Base-by-base conservation (phyloP, 2,329 filamentous ascomycete genomes). In the Monosporascus sp. region DNA sequence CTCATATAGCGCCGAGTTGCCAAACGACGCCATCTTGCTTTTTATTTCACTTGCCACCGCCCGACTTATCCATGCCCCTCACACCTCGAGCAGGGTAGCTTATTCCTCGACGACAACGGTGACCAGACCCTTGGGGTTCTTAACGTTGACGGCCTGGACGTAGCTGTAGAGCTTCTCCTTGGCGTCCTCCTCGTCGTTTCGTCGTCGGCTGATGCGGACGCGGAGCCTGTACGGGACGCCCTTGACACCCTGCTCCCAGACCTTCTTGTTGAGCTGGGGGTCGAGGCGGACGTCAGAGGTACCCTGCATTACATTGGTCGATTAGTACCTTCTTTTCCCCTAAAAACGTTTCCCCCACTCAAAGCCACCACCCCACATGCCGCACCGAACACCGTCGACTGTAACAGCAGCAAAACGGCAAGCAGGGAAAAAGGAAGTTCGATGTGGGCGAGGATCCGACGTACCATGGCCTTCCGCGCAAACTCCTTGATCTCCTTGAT, bases 91-190 rank as follows among this genome's bases (percentile, higher is more conserved):
- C 14, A n/a, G 9, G 16, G 14, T 26, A 26, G 8, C 11, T 45
- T 85, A 82, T 73, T 87, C 84, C 78, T 87, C 84, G 62, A 99
- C 93, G 70, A 96, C 83, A 69, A 88, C 85, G 67, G 94, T 99
- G 74, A 89, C 85, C 68, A 99, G 88, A 77, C 94, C 93, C 90
- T 97, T 97, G 78, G 91, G 86, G 80, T 96, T 89, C 90, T 97
- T 96, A 75, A 97, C 92, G 79, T 97, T 97, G 76, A 99, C 94
- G 69, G 94, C 94, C 87, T 99, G 93, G 68, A 99, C 94, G 81
- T 96, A 97, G 78, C 89, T 94, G 88, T 97, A 99, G 66, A 99
- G 87, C 86, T 95, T 96, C 87, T 99, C 91, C 85, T 96, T 96
- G 76, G 95, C 94, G 71, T 90, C 91, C 82, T 99, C 94, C 85